phyloP scores from a whole-genome alignment of 805 yeast genomes.

The Komagataella pseudopastoris region DNA sequence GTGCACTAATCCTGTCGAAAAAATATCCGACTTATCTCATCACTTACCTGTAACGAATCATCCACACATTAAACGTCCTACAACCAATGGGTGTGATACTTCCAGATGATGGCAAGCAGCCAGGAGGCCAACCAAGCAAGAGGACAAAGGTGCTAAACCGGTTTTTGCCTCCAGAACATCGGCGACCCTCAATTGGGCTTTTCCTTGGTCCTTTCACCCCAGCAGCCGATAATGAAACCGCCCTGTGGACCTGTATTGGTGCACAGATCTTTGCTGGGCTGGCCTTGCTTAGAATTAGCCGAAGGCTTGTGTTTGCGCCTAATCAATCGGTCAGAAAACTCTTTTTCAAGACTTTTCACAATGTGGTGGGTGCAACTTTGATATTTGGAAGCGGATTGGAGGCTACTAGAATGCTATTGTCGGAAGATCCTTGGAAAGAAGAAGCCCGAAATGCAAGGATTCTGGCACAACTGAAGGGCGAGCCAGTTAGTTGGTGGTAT shows the following conservation, averaged over 20 bases:
- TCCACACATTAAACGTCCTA: neutral
- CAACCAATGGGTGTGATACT: neutral
- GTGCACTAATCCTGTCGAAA: neutral
- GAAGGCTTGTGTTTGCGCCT: constrained; percentile 2
- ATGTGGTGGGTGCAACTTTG: neutral
- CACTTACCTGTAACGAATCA: neutral
- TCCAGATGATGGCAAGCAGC: neutral
- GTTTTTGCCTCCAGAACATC: neutral
- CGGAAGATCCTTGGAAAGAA: constrained; percentile 29
- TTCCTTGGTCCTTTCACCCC: constrained; percentile 2
- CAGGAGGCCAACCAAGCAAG: neutral
- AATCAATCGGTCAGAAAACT: neutral
- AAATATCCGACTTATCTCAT: neutral
- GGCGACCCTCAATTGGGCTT: neutral
- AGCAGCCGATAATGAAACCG: constrained; percentile 1
- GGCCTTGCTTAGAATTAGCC: constrained; percentile 5
- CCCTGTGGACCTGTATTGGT: constrained; percentile 4
- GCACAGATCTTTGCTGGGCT: constrained; percentile 7
- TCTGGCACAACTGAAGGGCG: constrained; percentile 23
- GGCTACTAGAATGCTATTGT: constrained; percentile 3
- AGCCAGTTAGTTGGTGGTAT: constrained; percentile 29
- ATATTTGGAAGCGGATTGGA: neutral
- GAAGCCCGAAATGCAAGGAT: constrained; percentile 24
- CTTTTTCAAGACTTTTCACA: neutral
- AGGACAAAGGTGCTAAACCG: neutral